Evolutionary conservation across 306 rosid genomes (phyloP), one percentile per base, ranked within the genome.

Genomic region (Crotalaria pallida): DNA sequence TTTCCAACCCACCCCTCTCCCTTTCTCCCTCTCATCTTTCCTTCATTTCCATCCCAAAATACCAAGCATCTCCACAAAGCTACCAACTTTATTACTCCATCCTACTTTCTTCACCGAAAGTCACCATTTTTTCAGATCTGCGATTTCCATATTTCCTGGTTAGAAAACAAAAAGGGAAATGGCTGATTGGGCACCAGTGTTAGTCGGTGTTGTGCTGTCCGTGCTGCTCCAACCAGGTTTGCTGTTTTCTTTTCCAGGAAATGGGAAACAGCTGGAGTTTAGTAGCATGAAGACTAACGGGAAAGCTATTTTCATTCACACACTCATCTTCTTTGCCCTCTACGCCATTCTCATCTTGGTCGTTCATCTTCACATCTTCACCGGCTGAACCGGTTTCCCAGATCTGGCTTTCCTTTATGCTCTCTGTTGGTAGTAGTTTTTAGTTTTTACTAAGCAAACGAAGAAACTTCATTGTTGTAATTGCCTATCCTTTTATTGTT

Each of bases 181-280:
- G 98, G 83, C 92, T 13, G 98, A 94, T 76, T 90, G 98, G 98
- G 97, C 86, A 0, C 96, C 97, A 0, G 94, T 94, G 13, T 13
- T 94, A 21, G 79, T 94, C 12, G 98, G 97, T 0, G 97, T 94
- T 6, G 95, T 94, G n/a, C 74, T 94, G 59, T 90, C 90, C 80
- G 91, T 94, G 53, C 87, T 94, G 7, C 97, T 94, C 7, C 90
- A 88, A 41, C 98, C 98, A 6, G 98, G 98, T 1, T 74, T 94
- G 18, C 84, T 94, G 6, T 94, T 91, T 53, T 70, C 90, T 26
- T 70, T 94, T 9, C 98, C 98, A 0, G 97, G 98, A 0, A 79
- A 88, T 74, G 73, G 80, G 43, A 86, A 79, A 47, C 86, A 72
- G 74, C 26, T 94, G 6, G 98, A 94, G 79, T 94, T 94, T 24